Evolutionary conservation across 495 filamentous ascomycete genomes (phyloP).

Genomic region (Penicillium odoratum): DNA sequence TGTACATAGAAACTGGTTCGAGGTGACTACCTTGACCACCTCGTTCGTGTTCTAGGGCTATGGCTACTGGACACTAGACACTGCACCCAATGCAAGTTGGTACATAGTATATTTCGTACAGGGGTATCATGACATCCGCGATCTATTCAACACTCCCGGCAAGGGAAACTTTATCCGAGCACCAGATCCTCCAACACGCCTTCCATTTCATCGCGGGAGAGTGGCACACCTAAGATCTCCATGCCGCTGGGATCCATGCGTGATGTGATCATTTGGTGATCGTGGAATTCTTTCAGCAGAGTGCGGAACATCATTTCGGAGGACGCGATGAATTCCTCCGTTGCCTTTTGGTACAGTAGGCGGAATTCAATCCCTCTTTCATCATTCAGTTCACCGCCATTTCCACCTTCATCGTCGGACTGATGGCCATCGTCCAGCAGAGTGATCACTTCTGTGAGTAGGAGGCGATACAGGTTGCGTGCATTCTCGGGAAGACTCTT

Average conservation of each 20-base stretch:
- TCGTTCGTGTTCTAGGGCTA: neutral
- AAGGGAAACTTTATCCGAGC: constrained; percentile 26
- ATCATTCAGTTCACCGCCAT: constrained; percentile 28
- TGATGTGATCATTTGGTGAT: constrained; percentile 93
- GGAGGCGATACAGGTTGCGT: constrained; percentile 74
- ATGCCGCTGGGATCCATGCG: constrained; percentile 81
- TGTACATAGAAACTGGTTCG: constrained; percentile 20
- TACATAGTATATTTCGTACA: constrained; percentile 26
- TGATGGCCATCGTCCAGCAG: constrained; percentile 51
- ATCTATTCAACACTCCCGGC: constrained; percentile 16
- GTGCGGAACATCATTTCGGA: constrained; percentile 95
- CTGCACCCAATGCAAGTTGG: constrained; percentile 8
- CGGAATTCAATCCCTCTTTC: constrained; percentile 79
- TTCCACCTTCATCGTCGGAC: constrained; percentile 44
- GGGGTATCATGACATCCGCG: constrained; percentile 37
- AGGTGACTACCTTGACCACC: neutral
- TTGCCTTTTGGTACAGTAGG: constrained; percentile 88
- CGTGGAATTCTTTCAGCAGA: constrained; percentile 94
- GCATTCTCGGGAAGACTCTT: constrained; percentile 91
- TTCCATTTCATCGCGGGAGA: constrained; percentile 86
- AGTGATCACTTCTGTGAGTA: constrained; percentile 84
- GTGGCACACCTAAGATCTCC: constrained; percentile 82
- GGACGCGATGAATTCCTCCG: constrained; percentile 94
- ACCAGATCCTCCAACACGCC: constrained; percentile 83
- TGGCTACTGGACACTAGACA: neutral